Evolutionary conservation across 2,329 filamentous ascomycete genomes (phyloP).

Genomic region (Emergomyces africanus): DNA sequence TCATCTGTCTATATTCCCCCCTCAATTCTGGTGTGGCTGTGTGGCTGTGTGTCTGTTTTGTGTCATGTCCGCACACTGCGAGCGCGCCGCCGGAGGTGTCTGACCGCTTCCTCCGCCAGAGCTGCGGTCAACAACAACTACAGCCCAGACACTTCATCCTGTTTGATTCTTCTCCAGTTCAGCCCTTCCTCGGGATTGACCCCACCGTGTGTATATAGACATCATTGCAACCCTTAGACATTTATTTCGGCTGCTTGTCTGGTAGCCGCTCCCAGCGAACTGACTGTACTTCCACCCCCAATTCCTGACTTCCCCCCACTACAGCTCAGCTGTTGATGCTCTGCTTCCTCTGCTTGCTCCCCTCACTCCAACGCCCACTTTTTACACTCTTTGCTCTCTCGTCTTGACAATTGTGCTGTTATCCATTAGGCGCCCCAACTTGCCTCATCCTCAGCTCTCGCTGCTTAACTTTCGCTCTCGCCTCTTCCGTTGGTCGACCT

Average conservation of each 20-base stretch:
- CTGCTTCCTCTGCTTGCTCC: not conserved
- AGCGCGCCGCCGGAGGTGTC: not conserved
- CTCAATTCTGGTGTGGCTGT: not conserved
- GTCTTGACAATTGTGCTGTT: not conserved
- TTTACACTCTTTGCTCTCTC: not conserved
- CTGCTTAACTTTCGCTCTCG: not conserved
- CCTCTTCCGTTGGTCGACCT: not conserved
- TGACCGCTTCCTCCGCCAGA: conserved; percentile 2
- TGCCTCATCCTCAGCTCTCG: not conserved
- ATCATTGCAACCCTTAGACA: not conserved
- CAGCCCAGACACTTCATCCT: not conserved
- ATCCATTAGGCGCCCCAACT: conserved; percentile 41
- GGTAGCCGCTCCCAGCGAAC: not conserved
- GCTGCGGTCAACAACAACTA: not conserved
- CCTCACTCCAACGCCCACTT: not conserved
- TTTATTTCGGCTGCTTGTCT: not conserved
- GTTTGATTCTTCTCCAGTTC: not conserved
- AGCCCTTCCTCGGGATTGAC: not conserved
- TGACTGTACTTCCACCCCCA: not conserved
- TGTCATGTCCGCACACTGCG: not conserved
- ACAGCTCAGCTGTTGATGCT: not conserved
- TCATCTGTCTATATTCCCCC: too few species aligned
- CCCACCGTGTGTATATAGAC: not conserved
- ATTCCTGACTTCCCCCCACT: not conserved
- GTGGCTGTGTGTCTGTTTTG: not conserved